Conservation (phyloP, 1,284 basidiomycete genomes). For the Cryptococcus hybrid region DNA sequence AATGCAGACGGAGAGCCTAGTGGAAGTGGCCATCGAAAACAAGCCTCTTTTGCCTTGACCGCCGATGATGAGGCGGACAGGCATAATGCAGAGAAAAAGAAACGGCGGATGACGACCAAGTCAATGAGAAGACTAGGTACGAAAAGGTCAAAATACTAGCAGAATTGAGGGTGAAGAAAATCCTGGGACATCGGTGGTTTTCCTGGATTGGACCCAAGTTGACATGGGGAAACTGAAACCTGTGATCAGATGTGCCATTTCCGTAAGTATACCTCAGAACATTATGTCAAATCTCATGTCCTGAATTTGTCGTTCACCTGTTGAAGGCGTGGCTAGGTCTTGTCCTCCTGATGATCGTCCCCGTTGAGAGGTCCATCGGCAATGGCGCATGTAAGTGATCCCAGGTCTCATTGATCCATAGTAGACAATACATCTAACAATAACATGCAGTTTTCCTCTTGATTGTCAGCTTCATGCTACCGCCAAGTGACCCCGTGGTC, state of each 20-base stretch:
- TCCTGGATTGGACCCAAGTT: conserved; percentile 39
- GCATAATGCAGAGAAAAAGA: background rate
- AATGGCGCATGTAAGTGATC: conserved; percentile 39
- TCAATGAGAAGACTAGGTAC: background rate
- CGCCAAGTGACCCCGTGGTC: conserved; percentile 38
- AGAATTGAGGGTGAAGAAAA: conserved; percentile 4
- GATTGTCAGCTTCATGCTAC: conserved; percentile 43
- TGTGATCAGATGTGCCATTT: conserved; percentile 37
- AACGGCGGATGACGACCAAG: background rate
- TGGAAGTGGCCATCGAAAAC: background rate
- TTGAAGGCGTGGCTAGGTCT: conserved; percentile 45
- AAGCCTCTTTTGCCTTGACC: conserved; percentile 9
- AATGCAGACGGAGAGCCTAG: too few species aligned
- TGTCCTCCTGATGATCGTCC: conserved; percentile 38
- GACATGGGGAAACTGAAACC: conserved; percentile 35
- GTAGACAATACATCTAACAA: background rate
- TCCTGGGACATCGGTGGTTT: conserved; percentile 31
- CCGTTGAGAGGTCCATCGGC: conserved; percentile 33
- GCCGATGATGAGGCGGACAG: conserved; percentile 1
- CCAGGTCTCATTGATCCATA: background rate
- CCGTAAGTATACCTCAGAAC: conserved; percentile 26
- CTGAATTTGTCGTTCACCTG: background rate
- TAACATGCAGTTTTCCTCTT: conserved; percentile 35
- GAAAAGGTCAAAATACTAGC: background rate
- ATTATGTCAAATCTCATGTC: background rate